A percentile compares a stretch with the other conserved stretches of the same genome.
These are phyloP conservation scores for Monosporascus sp. DNA, from an alignment of 2,329 filamentous ascomycete genomes.

Conservation along the genomic window DNA sequence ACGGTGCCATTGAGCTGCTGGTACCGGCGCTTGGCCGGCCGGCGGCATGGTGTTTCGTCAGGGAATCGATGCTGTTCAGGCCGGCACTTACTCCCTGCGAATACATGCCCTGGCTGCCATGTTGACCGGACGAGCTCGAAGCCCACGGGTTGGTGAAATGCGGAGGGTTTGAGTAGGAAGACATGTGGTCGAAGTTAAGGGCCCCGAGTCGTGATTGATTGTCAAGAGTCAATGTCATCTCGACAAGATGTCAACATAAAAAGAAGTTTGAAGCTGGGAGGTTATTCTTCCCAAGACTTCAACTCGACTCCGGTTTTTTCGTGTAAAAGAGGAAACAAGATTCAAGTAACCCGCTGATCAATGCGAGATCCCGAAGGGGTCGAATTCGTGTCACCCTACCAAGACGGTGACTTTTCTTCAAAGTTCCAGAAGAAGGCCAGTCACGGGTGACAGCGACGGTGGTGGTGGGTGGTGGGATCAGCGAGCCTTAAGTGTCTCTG, in stretches of 20 bases:
- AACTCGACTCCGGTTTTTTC: conserved; percentile 2
- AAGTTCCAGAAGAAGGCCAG: conserved; percentile 32
- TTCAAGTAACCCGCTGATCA: conserved; percentile 43
- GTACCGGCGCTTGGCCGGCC: conserved; percentile 52
- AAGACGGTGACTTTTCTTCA: conserved; percentile 28
- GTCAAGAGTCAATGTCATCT: conserved; percentile 95
- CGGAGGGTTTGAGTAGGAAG: conserved; percentile 59
- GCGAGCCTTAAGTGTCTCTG: conserved; percentile 54
- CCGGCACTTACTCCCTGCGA: conserved; percentile 54
- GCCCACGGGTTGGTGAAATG: conserved; percentile 92
- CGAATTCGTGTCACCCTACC: conserved; percentile 37
- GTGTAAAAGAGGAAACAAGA: conserved; percentile 15
- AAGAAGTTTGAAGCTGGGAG: conserved; percentile 15
- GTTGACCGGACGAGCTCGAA: conserved; percentile 50
- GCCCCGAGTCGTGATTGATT: conserved; percentile 76
- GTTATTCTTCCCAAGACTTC: conserved; percentile 20
- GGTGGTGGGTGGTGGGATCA: conserved; percentile 44
- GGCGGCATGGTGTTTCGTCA: conserved; percentile 53
- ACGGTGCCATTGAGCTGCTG: conserved; percentile 61
- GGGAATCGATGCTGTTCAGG: conserved; percentile 49
- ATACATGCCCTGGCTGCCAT: conserved; percentile 59
- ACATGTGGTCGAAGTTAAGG: conserved; percentile 76
- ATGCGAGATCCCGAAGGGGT: conserved; percentile 41
- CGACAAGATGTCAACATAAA: conserved; percentile 22
- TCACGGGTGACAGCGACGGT: conserved; percentile 25